Conservation (phyloP, 2,329 filamentous ascomycete species). For the Neofusicoccum laricinum region DNA sequence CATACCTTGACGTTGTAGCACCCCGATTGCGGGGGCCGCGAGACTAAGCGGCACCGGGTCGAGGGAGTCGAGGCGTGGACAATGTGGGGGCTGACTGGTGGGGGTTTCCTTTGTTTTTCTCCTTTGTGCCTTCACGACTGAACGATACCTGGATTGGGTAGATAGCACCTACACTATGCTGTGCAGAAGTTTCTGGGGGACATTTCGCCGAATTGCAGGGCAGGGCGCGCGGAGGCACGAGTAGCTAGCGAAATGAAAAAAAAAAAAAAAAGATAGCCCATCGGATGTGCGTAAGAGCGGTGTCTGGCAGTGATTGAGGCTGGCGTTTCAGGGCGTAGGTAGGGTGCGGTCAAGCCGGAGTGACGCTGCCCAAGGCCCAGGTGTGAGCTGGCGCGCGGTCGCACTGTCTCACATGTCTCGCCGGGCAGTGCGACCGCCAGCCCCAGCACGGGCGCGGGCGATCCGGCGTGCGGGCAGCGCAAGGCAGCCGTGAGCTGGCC, state of each 20-base stretch:
- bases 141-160: constrained; percentile 16
- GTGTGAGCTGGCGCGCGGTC: constrained; percentile 6
- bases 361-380: not conserved
- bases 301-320: not conserved
- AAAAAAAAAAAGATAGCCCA: not conserved
- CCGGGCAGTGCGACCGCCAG: not conserved
- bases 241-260: constrained; percentile 13
- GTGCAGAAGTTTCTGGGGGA: constrained; percentile 8
- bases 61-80: too few relatives aligned
- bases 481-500: not conserved
- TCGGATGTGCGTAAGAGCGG: not conserved
- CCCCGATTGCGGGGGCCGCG: not conserved
- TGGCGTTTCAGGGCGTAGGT: not conserved
- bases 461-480: not conserved
- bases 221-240: not conserved
- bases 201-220: not conserved
- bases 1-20: not conserved
- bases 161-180: constrained; percentile 1
- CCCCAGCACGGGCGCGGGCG: not conserved
- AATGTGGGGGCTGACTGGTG: not conserved
- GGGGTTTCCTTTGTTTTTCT: not conserved
- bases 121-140: constrained; percentile 9
- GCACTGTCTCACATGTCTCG: constrained; percentile 4
- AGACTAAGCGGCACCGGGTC: not conserved
- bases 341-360: not conserved